A percentile compares a stretch with the other conserved stretches of the same genome.
Evolutionary conservation across 768 basidiomycete species (phyloP).

Genomic region (Mrakia hoshinonis): DNA sequence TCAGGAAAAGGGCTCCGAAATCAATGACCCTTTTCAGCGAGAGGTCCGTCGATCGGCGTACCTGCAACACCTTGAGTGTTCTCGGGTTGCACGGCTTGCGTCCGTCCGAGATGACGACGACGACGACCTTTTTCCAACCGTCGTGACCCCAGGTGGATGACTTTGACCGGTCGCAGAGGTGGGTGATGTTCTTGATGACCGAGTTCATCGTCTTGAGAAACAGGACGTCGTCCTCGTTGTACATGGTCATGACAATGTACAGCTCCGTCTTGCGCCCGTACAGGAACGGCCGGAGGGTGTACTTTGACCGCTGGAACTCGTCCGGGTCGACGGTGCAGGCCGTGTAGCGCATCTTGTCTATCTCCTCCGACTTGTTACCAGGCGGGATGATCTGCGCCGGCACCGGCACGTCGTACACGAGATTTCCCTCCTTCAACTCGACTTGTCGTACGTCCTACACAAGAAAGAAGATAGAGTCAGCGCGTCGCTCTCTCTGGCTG

Average conservation of each 20-base stretch:
- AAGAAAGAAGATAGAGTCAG: background rate
- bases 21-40: no score
- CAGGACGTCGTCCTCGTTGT: conserved; percentile 23
- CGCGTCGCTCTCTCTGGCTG: no score
- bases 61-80: conserved; percentile 13
- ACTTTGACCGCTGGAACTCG: conserved; percentile 37
- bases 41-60: background rate
- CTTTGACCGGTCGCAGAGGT: conserved; percentile 36
- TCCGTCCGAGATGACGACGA: conserved; percentile 77
- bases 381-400: conserved; percentile 17
- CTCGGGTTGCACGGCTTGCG: conserved; percentile 42
- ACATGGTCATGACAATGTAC: conserved; percentile 22
- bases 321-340: conserved; percentile 17
- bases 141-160: conserved; percentile 65
- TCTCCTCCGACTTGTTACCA: conserved; percentile 8
- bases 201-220: conserved; percentile 61
- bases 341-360: conserved; percentile 15
- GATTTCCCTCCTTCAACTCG: conserved; percentile 18
- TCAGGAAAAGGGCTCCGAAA: background rate
- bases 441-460: conserved; percentile 3
- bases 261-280: conserved; percentile 17
- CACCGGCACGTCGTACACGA: background rate
- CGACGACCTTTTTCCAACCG: conserved; percentile 82
- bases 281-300: background rate
- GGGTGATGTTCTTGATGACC: conserved; percentile 73